phyloP scores from a whole-genome alignment of 768 basidiomycete species.

The Russula emetica region DNA sequence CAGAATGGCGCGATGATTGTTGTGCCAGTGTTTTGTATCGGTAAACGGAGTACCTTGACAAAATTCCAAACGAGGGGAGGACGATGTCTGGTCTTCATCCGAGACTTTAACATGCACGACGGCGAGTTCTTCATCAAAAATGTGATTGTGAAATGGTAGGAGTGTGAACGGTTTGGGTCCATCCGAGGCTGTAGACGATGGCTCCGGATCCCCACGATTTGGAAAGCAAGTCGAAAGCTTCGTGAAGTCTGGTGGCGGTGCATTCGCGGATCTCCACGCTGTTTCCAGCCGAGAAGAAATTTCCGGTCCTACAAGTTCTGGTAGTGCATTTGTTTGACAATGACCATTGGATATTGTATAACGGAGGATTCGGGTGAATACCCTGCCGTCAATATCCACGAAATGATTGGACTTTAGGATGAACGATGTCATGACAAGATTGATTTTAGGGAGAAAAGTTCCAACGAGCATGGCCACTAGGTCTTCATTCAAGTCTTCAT shows the following conservation, averaged over 20 bases:
- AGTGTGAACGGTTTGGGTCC: slow-evolving; percentile 21
- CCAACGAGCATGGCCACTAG: slow-evolving; percentile 36
- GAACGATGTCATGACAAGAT: slow-evolving; percentile 33
- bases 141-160: slow-evolving; percentile 39
- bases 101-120: slow-evolving; percentile 33
- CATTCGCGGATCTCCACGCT: slow-evolving; percentile 31
- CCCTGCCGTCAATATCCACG: slow-evolving; percentile 51
- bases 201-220: background rate
- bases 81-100: slow-evolving; percentile 24
- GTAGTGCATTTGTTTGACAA: slow-evolving; percentile 16
- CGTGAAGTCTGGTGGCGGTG: slow-evolving; percentile 31
- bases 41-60: slow-evolving; percentile 40
- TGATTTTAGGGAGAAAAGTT: slow-evolving; percentile 41
- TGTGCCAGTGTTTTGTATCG: slow-evolving; percentile 62
- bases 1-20: slow-evolving; percentile 43
- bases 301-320: slow-evolving; percentile 34
- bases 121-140: slow-evolving; percentile 43
- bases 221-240: slow-evolving; percentile 27
- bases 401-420: slow-evolving; percentile 29
- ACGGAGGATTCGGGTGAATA: slow-evolving; percentile 46
- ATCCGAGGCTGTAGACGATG: slow-evolving; percentile 27
- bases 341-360: slow-evolving; percentile 34
- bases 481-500: slow-evolving; percentile 30
- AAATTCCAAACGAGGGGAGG: slow-evolving; percentile 37
- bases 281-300: slow-evolving; percentile 29